These are phyloP conservation scores for Luffa acutangula DNA, from an alignment of 306 rosid species.

Conservation along the genomic window DNA sequence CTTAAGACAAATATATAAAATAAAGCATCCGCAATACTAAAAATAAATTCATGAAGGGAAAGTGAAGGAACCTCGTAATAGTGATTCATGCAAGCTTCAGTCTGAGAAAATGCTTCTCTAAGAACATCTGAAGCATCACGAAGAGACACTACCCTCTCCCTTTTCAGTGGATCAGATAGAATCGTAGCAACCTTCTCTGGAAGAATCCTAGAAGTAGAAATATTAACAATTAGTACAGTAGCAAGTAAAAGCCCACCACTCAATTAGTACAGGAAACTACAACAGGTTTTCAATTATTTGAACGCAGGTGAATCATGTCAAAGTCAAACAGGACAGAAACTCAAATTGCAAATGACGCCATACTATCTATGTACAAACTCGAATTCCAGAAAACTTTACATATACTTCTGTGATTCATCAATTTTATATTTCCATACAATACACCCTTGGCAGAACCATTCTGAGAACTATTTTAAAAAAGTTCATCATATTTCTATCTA, in stretches of 20 bases:
- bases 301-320: background rate
- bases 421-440: background rate
- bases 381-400: background rate
- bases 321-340: background rate
- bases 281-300: background rate
- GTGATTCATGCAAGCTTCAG: constrained; percentile 70
- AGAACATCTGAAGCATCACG: constrained; percentile 87
- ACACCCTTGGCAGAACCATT: background rate
- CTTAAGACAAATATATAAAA: background rate
- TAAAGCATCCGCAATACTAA: background rate
- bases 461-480: background rate
- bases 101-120: constrained; percentile 73
- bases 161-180: constrained; percentile 62
- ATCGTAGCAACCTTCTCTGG: constrained; percentile 59
- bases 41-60: background rate
- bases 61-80: constrained; percentile 59
- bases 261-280: background rate
- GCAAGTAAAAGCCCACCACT: background rate
- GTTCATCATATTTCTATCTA: background rate
- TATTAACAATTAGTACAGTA: constrained; percentile 4
- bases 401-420: background rate
- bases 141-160: constrained; percentile 57
- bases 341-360: background rate
- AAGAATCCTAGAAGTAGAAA: constrained; percentile 46
- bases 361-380: background rate